Evolutionary conservation across 2,329 filamentous ascomycete species (phyloP).

Genomic region (Arthrobotrys pseudoclavata): DNA sequence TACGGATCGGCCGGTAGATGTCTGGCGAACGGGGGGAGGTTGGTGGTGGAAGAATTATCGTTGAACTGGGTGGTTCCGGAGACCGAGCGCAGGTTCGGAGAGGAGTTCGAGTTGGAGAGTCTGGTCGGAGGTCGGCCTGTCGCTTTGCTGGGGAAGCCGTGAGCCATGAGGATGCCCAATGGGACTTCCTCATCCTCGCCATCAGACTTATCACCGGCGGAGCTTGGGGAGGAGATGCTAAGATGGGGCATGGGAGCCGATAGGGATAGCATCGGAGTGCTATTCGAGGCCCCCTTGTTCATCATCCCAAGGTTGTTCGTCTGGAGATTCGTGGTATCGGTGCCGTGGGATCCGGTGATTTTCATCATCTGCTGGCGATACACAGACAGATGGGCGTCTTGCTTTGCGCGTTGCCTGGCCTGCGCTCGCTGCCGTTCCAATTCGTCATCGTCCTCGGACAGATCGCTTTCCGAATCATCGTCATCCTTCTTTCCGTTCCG

Average conservation of each 20-base stretch:
- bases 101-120: constrained; percentile 76
- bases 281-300: constrained; percentile 65
- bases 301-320: constrained; percentile 60
- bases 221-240: constrained; percentile 62
- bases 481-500: constrained; percentile 67
- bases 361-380: constrained; percentile 98
- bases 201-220: constrained; percentile 66
- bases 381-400: constrained; percentile 89
- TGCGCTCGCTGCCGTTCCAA: constrained; percentile 79
- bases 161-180: constrained; percentile 85
- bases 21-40: constrained; percentile 84
- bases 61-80: constrained; percentile 70
- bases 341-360: constrained; percentile 76
- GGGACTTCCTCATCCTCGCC: constrained; percentile 89
- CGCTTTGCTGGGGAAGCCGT: constrained; percentile 83
- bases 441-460: constrained; percentile 73
- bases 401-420: constrained; percentile 83
- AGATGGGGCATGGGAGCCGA: constrained; percentile 64
- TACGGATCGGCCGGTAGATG: constrained; percentile 88
- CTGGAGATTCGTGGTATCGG: constrained; percentile 60
- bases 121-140: constrained; percentile 78
- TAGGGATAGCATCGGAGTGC: constrained; percentile 66
- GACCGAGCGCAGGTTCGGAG: constrained; percentile 78
- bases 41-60: constrained; percentile 65
- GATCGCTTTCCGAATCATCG: constrained; percentile 70